Conservation (phyloP, 176 grass and related monocot species). For the Hordeum marinum region DNA sequence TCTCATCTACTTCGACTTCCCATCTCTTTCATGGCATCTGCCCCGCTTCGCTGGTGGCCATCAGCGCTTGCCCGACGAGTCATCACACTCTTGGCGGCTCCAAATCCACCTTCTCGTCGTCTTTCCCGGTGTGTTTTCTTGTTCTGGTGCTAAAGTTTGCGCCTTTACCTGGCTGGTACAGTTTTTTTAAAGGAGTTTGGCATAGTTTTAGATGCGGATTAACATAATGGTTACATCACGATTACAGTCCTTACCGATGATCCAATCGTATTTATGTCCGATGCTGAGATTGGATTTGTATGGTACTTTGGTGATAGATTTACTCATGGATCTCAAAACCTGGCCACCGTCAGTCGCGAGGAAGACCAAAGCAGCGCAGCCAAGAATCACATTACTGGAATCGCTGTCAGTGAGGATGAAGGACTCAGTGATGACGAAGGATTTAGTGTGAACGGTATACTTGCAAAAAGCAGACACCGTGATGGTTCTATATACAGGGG, state of each 20-base stretch:
- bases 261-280: not conserved
- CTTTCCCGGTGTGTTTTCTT: not conserved
- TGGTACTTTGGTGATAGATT: not conserved
- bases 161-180: not conserved
- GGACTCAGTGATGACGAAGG: not conserved
- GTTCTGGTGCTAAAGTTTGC: not conserved
- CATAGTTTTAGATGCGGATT: not conserved
- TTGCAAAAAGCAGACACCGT: not conserved
- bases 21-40: not conserved
- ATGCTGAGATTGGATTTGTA: not conserved
- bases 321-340: not conserved
- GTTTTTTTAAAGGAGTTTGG: not conserved
- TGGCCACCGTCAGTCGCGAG: not conserved
- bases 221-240: not conserved
- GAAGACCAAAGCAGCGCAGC: not conserved
- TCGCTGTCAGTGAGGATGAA: not conserved
- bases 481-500: not conserved
- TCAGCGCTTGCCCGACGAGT: not conserved
- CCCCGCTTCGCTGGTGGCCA: not conserved
- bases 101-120: not conserved
- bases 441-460: not conserved
- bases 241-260: not conserved
- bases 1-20: not conserved
- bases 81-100: too few relatives aligned
- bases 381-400: not conserved